A percentile compares a stretch with the other conserved stretches of the same genome.
Evolutionary conservation across 2,329 filamentous ascomycete species (phyloP).

Genomic region (Aureobasidium sp.): DNA sequence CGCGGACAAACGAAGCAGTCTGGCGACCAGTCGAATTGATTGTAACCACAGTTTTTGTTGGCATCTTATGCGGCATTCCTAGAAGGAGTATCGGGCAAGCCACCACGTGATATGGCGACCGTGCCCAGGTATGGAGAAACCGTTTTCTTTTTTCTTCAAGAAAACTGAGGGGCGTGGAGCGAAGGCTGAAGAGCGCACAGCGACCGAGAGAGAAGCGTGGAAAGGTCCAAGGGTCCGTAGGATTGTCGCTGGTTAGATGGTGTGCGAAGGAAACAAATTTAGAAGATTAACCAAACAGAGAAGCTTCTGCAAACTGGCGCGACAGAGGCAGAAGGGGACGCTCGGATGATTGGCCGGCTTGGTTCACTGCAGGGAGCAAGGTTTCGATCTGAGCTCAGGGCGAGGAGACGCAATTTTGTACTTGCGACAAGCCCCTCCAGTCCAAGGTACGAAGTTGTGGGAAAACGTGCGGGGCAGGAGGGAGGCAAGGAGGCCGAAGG

Average conservation of each 20-base stretch:
- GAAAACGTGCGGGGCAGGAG: constrained; percentile 5
- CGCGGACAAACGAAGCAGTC: constrained; percentile 88
- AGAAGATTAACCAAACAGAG: constrained; percentile 1
- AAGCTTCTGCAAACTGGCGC: constrained; percentile 4
- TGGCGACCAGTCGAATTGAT: constrained; percentile 96
- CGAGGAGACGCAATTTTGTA: constrained; percentile 10
- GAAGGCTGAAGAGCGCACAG: not conserved
- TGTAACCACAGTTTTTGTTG: constrained; percentile 73
- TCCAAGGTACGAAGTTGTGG: not conserved
- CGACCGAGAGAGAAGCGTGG: not conserved
- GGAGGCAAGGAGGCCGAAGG: not conserved
- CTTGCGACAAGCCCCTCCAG: not conserved
- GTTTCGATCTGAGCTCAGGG: constrained; percentile 7
- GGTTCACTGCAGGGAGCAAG: constrained; percentile 4
- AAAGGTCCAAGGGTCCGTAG: not conserved
- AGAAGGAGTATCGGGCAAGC: constrained; percentile 7
- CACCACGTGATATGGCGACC: constrained; percentile 11
- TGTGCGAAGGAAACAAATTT: constrained; percentile 3
- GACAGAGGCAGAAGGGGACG: constrained; percentile 1
- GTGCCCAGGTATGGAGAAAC: constrained; percentile 1
- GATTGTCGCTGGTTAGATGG: not conserved
- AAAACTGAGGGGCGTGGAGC: not conserved
- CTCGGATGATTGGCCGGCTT: constrained; percentile 10
- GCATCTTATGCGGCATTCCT: constrained; percentile 20
- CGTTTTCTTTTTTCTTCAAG: constrained; percentile 6